Evolutionary conservation across 2,329 filamentous ascomycete species (phyloP), one percentile per base, ranked within the genome.

Genomic region (Xylariaceae sp.): DNA sequence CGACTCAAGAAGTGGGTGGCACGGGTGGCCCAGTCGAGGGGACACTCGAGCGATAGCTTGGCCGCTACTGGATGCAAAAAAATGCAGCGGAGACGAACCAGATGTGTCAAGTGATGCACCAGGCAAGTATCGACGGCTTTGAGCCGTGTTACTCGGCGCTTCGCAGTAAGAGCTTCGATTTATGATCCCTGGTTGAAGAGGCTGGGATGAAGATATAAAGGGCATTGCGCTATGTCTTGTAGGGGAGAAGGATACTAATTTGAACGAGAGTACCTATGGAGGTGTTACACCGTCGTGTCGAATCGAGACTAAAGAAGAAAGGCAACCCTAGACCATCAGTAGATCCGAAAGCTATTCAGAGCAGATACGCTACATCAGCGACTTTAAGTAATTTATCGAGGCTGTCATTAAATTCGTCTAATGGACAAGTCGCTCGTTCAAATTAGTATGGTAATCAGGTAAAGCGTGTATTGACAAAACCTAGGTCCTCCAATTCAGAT

Each of bases 21-120:
- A 66, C 78, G 57, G 64, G 71, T 14, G 51, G 56, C 2, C 66
- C 68, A 0, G 66, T 74, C 6, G 65, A 71, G 42, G 48, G 56
- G 7, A 76, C 73, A 0, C 59, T 77, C 40, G 71, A 75, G 37
- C 71, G 75, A 10, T 80, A 75, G 77, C 78, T 79, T 48, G 71
- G 72, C 3, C 62, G 67, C 10, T 61, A 60, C 1, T 78, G 75
- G 75, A 59, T 77, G 18, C 59, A 65, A 16, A 61, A 60, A 1
- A 69, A 77, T 55, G 64, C 68, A 0, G 64, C 68, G 0, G 77
- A 78, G 57, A 65, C 73, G 6, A 57, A 61, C 14, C 67, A 75
- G 0, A 67, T 79, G 65, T 67, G 68, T 7, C 47, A 46, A 1
- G 47, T 72, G 41, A 78, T 78, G 76, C 57, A 62, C 2, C 65